These are phyloP conservation scores for Chenopodium suecicum DNA, from an alignment of 148 eudicot genomes.

Conservation along the genomic window DNA sequence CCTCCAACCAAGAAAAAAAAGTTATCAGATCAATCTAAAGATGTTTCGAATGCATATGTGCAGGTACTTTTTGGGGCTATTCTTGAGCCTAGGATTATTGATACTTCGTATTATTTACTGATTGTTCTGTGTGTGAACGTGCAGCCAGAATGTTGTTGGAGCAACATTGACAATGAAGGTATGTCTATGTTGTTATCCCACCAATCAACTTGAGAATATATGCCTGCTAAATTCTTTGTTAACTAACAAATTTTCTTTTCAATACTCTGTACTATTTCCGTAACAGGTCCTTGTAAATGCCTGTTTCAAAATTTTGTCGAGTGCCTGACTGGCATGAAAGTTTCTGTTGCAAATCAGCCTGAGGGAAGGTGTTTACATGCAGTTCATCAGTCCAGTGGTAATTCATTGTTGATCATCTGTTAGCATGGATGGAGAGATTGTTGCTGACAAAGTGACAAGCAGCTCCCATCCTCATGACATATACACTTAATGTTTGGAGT, in stretches of 20 bases:
- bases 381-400: slow-evolving; percentile 82
- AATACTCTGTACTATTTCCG: slow-evolving; percentile 18
- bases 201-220: slow-evolving; percentile 3
- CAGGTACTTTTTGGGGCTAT: slow-evolving; percentile 15
- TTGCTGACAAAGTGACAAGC: neutral
- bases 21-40: slow-evolving; percentile 23
- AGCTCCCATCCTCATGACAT: neutral
- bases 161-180: slow-evolving; percentile 53
- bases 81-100: slow-evolving; percentile 1
- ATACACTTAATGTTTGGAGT: neutral
- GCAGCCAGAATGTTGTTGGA: slow-evolving; percentile 68
- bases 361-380: slow-evolving; percentile 51
- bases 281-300: slow-evolving; percentile 47
- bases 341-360: slow-evolving; percentile 41
- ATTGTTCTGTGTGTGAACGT: slow-evolving; percentile 17
- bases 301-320: slow-evolving; percentile 63
- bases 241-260: neutral
- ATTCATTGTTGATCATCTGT: slow-evolving; percentile 12
- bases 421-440: neutral
- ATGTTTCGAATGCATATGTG: slow-evolving; percentile 3
- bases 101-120: neutral
- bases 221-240: neutral
- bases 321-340: slow-evolving; percentile 56
- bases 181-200: slow-evolving; percentile 14
- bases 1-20: slow-evolving; percentile 17